phyloP scores from a whole-genome alignment of 2,329 filamentous ascomycete species.

The Neonectria neomacrospora region DNA sequence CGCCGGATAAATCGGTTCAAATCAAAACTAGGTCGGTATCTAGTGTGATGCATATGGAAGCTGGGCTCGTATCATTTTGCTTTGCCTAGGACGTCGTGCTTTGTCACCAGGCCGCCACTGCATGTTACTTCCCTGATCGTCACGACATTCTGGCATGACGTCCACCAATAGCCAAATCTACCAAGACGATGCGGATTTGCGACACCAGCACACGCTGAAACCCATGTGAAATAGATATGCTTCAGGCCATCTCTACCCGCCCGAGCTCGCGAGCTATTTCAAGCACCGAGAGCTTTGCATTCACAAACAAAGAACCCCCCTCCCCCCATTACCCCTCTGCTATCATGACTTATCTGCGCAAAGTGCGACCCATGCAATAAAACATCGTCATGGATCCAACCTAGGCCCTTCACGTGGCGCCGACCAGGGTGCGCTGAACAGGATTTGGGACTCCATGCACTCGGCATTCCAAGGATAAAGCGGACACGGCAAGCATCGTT shows the following conservation, averaged over 20 bases:
- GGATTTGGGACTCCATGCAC: constrained; percentile 13
- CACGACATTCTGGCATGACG: background rate
- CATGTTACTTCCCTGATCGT: background rate
- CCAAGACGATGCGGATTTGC: background rate
- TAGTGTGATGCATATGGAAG: too few relatives aligned
- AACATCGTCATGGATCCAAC: constrained; percentile 10
- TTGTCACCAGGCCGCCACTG: background rate
- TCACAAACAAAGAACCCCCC: background rate
- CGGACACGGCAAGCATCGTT: background rate
- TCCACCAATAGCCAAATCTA: background rate
- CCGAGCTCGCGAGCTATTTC: background rate
- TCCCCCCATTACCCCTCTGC: background rate
- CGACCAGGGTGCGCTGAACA: background rate
- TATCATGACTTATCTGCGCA: background rate
- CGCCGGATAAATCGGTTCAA: background rate
- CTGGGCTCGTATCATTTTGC: background rate
- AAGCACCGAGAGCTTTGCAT: background rate
- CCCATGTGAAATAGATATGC: background rate
- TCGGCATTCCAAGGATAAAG: constrained; percentile 3
- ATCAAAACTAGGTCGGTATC: background rate
- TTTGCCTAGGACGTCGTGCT: too few relatives aligned
- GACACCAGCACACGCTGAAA: background rate
- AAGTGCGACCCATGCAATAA: constrained; percentile 7
- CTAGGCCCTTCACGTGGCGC: constrained; percentile 8
- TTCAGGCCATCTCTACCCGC: background rate